Percentiles rank a stretch among this genome's conserved stretches.
Evolutionary conservation across 2,329 filamentous ascomycete genomes (phyloP).

Genomic region (Apiospora phragmitis): DNA sequence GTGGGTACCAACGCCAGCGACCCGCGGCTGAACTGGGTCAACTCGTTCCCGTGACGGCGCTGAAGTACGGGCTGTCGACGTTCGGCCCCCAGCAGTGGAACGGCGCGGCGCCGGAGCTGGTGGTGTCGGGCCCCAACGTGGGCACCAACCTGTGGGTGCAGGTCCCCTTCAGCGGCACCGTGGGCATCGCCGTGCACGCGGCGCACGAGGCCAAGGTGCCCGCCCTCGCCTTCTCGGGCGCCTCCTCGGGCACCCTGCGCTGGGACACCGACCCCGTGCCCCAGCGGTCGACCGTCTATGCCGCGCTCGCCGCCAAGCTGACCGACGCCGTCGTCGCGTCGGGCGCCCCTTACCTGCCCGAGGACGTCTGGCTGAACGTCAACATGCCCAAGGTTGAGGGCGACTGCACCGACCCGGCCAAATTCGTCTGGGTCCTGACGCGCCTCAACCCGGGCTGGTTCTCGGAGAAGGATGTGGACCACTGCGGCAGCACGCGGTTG

Average conservation of each 20-base stretch:
- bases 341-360: constrained; percentile 64
- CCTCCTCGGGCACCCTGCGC: constrained; percentile 47
- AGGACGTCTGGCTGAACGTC: constrained; percentile 64
- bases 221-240: constrained; percentile 67
- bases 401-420: constrained; percentile 48
- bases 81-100: constrained; percentile 55
- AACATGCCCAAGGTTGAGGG: constrained; percentile 61
- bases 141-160: constrained; percentile 57
- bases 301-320: constrained; percentile 59
- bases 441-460: constrained; percentile 60
- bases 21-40: constrained; percentile 68
- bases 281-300: constrained; percentile 59
- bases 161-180: constrained; percentile 64
- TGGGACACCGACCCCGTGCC: constrained; percentile 57
- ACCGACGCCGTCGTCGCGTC: constrained; percentile 55
- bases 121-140: constrained; percentile 62
- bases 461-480: constrained; percentile 54
- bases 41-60: constrained; percentile 66
- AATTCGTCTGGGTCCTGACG: constrained; percentile 66
- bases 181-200: constrained; percentile 64
- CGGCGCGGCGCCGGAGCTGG: constrained; percentile 57
- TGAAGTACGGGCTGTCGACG: constrained; percentile 61
- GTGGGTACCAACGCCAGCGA: constrained; percentile 57
- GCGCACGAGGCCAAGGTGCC: constrained; percentile 56
- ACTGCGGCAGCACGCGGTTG: constrained; percentile 55